phyloP scores from a whole-genome alignment of 805 yeast genomes.

The Saturnispora hagleri region DNA sequence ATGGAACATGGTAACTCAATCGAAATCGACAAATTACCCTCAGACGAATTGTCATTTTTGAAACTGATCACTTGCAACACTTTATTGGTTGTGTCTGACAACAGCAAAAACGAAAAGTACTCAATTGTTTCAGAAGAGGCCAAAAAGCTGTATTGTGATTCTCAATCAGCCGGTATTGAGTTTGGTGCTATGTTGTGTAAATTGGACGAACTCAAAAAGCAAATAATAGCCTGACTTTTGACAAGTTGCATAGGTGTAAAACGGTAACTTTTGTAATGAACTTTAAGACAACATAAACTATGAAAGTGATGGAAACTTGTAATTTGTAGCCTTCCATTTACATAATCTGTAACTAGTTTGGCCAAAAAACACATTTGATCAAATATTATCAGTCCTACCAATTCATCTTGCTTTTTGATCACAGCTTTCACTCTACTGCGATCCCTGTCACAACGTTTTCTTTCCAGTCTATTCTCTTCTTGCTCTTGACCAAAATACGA shows the following conservation, averaged over 20 bases:
- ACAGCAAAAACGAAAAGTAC: not conserved
- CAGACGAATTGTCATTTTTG: conserved; percentile 29
- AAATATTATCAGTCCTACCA: no score
- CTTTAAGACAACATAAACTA: not conserved
- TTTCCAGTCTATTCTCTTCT: no score
- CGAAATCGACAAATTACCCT: conserved; percentile 17
- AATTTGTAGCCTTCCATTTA: not conserved
- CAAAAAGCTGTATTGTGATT: not conserved
- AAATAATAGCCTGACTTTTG: not conserved
- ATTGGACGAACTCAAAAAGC: not conserved
- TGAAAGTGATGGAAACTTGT: not conserved
- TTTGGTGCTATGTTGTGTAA: not conserved
- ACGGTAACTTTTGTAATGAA: not conserved
- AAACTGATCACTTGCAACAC: conserved; percentile 30
- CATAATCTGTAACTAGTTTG: no score
- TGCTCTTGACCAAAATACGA: not conserved
- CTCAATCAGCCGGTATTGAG: not conserved
- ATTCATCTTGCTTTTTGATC: no score
- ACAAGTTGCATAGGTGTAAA: not conserved
- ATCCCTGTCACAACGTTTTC: no score
- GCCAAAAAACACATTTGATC: no score
- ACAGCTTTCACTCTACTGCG: no score
- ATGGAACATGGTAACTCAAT: conserved; percentile 21
- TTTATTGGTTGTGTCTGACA: conserved; percentile 15
- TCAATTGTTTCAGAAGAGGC: not conserved